Conservation (phyloP, 2,329 filamentous ascomycete species). For the Aureobasidium mangrovei region DNA sequence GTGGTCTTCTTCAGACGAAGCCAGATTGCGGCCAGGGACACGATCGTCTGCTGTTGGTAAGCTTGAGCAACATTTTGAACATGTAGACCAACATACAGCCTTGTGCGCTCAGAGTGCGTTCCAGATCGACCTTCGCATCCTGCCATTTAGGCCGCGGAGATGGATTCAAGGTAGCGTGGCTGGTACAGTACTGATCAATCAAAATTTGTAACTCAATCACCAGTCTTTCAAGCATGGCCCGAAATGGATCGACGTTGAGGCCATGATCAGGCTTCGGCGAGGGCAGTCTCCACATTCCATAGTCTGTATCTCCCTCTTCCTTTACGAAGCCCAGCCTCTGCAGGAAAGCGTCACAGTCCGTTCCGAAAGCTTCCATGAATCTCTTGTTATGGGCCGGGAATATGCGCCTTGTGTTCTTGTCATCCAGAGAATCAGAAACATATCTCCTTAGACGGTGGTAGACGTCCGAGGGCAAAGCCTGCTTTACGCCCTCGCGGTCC, state of each 20-base stretch:
- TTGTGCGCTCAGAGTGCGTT: constrained; percentile 26
- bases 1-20: constrained; percentile 24
- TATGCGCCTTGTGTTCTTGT: constrained; percentile 40
- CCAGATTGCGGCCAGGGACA: constrained; percentile 5
- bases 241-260: constrained; percentile 25
- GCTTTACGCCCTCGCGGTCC: constrained; percentile 44
- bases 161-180: constrained; percentile 19
- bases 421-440: constrained; percentile 48
- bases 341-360: constrained; percentile 51
- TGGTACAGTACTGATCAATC: constrained; percentile 32
- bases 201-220: constrained; percentile 48
- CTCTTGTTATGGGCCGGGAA: constrained; percentile 55
- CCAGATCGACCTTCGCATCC: constrained; percentile 26
- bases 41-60: constrained; percentile 5
- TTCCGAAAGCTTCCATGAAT: constrained; percentile 54
- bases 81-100: constrained; percentile 23
- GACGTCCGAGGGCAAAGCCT: constrained; percentile 46
- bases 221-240: constrained; percentile 48
- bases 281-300: constrained; percentile 24
- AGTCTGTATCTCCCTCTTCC: constrained; percentile 18
- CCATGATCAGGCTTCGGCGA: constrained; percentile 16
- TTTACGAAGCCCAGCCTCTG: constrained; percentile 49
- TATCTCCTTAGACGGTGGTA: constrained; percentile 51
- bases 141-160: constrained; percentile 24
- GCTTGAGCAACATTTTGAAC: not conserved